phyloP scores from a whole-genome alignment of 257 asterid genomes.

The Ophiorrhiza pumila region DNA sequence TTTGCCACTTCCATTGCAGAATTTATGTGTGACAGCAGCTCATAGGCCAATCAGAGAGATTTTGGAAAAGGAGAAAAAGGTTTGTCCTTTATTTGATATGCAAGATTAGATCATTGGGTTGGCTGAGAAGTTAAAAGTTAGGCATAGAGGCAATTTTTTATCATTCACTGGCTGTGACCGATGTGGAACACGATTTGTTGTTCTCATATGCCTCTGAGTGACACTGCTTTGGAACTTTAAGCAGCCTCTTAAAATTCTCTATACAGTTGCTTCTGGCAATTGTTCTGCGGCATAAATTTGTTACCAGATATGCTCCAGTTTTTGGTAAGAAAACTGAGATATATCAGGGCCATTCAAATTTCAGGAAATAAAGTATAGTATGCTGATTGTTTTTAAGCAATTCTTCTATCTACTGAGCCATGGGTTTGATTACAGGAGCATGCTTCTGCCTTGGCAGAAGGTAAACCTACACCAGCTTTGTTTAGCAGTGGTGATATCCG shows the following conservation, averaged over 20 bases:
- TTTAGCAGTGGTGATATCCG: conserved; percentile 76
- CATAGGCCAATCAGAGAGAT: conserved; percentile 89
- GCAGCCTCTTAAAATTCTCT: background rate
- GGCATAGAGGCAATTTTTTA: background rate
- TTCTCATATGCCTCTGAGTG: background rate
- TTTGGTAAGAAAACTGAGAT: background rate
- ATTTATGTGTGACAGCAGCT: conserved; percentile 90
- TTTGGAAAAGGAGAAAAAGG: conserved; percentile 85
- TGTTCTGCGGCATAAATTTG: background rate
- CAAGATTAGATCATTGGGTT: background rate
- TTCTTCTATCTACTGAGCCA: conserved; percentile 14
- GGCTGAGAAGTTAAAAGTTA: background rate
- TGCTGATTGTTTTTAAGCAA: background rate
- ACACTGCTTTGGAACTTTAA: conserved; percentile 6
- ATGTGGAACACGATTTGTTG: background rate
- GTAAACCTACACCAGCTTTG: conserved; percentile 66
- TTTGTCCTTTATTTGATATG: conserved; percentile 13
- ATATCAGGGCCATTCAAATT: too few species aligned
- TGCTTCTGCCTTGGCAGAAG: conserved; percentile 70
- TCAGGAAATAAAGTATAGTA: background rate
- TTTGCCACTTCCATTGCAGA: conserved; percentile 36
- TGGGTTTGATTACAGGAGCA: conserved; percentile 55
- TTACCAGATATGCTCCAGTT: background rate
- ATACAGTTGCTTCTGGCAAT: background rate
- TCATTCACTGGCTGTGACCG: background rate